A percentile compares a stretch with the other conserved stretches of the same genome.
Evolutionary conservation across 441 rosid species (phyloP).

Genomic region (Populus hybrid): DNA sequence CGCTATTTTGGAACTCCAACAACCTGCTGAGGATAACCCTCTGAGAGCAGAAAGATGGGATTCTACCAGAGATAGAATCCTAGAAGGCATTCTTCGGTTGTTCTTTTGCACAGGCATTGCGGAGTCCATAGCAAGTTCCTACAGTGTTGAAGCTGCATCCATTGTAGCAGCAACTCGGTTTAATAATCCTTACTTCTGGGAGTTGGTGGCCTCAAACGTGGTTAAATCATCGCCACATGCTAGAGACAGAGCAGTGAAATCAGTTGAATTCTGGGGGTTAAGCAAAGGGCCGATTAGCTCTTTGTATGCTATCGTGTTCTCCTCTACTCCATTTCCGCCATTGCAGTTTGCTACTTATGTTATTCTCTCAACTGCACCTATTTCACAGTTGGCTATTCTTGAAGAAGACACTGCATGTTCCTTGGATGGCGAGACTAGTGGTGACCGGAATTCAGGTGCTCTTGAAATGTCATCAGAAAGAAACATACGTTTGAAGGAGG

Average conservation of each 20-base stretch:
- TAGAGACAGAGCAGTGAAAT: constrained; percentile 85
- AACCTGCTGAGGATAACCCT: constrained; percentile 31
- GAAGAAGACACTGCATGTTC: constrained; percentile 47
- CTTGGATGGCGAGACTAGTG: constrained; percentile 36
- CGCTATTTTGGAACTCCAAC: constrained; percentile 37
- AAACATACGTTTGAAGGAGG: constrained; percentile 58
- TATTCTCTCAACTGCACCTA: constrained; percentile 78
- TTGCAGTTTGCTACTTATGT: constrained; percentile 84
- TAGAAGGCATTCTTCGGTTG: constrained; percentile 82
- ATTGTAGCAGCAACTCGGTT: constrained; percentile 63
- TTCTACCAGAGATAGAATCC: constrained; percentile 55
- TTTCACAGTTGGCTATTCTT: constrained; percentile 63
- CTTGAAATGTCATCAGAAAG: constrained; percentile 52
- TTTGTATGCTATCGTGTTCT: constrained; percentile 76
- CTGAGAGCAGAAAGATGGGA: constrained; percentile 58
- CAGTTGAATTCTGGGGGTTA: constrained; percentile 90
- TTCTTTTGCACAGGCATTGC: constrained; percentile 88
- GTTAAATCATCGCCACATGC: constrained; percentile 56
- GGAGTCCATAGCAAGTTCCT: constrained; percentile 76
- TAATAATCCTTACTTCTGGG: constrained; percentile 68
- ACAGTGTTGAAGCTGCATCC: constrained; percentile 60
- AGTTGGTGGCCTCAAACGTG: constrained; percentile 67
- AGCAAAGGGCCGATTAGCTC: constrained; percentile 76
- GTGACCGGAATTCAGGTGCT: constrained; percentile 41
- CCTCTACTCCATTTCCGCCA: constrained; percentile 61